Percentiles rank a stretch among this genome's conserved stretches.
Conservation (phyloP, 768 basidiomycete species). For the Boletus pseudo-olivaceus region DNA sequence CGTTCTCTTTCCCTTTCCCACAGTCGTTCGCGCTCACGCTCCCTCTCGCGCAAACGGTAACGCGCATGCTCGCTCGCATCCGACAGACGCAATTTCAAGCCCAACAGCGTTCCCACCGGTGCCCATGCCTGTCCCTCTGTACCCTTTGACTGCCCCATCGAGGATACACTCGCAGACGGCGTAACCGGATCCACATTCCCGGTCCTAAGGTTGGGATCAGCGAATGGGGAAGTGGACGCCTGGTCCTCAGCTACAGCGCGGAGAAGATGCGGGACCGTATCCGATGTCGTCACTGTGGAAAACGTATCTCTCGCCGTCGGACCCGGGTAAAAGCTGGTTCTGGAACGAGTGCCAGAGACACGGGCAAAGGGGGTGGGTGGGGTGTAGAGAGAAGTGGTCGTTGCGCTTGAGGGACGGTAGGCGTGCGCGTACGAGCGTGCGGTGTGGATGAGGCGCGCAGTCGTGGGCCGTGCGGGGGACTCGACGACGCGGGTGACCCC, state of each 20-base stretch:
- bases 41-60: slow-evolving; percentile 21
- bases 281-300: slow-evolving; percentile 22
- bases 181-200: not conserved
- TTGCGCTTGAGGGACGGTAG: slow-evolving; percentile 11
- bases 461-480: slow-evolving; percentile 11
- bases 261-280: slow-evolving; percentile 8
- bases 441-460: slow-evolving; percentile 15
- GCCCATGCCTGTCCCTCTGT: not conserved
- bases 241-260: slow-evolving; percentile 1
- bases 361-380: slow-evolving; percentile 4
- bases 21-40: slow-evolving; percentile 14
- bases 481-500: slow-evolving; percentile 1
- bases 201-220: not conserved
- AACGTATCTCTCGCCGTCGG: slow-evolving; percentile 15
- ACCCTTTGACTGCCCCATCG: not conserved
- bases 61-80: slow-evolving; percentile 24
- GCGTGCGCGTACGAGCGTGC: slow-evolving; percentile 16
- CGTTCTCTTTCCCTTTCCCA: not conserved
- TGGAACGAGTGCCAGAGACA: slow-evolving; percentile 12
- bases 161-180: not conserved
- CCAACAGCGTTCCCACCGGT: slow-evolving; percentile 8
- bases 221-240: not conserved
- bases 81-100: slow-evolving; percentile 20
- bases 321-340: slow-evolving; percentile 8
- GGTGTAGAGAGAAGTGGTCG: slow-evolving; percentile 15